phyloP scores from a whole-genome alignment of 2,329 filamentous ascomycete species.

The Diaporthe citriasiana region DNA sequence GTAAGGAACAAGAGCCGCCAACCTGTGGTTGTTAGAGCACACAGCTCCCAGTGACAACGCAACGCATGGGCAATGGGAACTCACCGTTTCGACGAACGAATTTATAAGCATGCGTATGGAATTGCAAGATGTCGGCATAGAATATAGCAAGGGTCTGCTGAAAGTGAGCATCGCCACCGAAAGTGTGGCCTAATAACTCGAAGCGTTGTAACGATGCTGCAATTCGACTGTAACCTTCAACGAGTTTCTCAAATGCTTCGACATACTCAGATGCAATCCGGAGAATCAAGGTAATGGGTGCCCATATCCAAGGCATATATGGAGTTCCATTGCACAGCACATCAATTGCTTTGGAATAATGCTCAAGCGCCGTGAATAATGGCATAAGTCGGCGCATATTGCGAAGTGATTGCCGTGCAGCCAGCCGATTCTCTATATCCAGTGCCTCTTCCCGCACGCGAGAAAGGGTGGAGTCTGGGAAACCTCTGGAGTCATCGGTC shows the following conservation, averaged over 20 bases:
- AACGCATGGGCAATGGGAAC: conserved; percentile 9
- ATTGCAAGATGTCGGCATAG: conserved; percentile 63
- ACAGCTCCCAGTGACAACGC: too few species aligned
- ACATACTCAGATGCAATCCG: conserved; percentile 52
- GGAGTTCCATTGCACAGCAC: conserved; percentile 62
- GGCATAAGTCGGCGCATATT: conserved; percentile 61
- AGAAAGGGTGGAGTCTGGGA: conserved; percentile 52
- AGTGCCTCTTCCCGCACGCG: conserved; percentile 55
- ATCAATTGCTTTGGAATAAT: conserved; percentile 59
- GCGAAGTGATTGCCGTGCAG: conserved; percentile 53
- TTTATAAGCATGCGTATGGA: conserved; percentile 62
- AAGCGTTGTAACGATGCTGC: conserved; percentile 57
- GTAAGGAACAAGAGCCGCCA: conserved; percentile 55
- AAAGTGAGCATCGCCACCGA: conserved; percentile 52
- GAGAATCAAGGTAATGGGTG: conserved; percentile 57
- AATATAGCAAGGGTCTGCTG: conserved; percentile 58
- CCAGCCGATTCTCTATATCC: conserved; percentile 57
- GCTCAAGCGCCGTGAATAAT: conserved; percentile 56
- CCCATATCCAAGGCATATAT: conserved; percentile 62
- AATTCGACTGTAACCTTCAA: conserved; percentile 57
- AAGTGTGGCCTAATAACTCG: conserved; percentile 50
- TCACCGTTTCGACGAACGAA: conserved; percentile 56
- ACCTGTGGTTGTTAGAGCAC: conserved; percentile 46
- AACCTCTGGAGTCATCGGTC: conserved; percentile 41
- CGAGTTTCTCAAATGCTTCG: conserved; percentile 58